Conservation (phyloP, 306 rosid species). For the Pterocarpus macrocarpus region DNA sequence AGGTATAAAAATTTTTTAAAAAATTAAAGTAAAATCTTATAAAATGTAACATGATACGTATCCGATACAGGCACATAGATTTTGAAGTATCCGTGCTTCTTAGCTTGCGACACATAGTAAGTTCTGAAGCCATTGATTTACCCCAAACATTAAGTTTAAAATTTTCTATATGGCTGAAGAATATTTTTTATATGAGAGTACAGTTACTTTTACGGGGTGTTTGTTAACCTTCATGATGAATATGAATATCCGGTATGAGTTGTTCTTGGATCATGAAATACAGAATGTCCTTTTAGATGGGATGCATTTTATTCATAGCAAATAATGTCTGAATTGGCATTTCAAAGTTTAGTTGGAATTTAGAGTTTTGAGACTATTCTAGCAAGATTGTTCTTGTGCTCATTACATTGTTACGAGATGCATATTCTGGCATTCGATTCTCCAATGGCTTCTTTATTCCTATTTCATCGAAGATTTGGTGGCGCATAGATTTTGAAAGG, state of each 20-base stretch:
- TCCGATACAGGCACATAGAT: too few species aligned
- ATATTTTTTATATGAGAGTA: neutral
- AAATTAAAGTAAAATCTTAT: too few species aligned
- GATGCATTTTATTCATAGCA: neutral
- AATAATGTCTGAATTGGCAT: slow-evolving; percentile 21
- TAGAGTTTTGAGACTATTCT: slow-evolving; percentile 21
- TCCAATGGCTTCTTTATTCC: slow-evolving; percentile 12
- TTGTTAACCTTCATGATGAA: neutral
- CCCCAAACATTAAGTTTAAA: neutral
- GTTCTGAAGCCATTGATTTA: slow-evolving; percentile 12
- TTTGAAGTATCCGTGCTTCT: neutral
- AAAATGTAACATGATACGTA: too few species aligned
- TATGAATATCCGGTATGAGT: neutral
- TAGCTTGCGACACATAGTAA: neutral
- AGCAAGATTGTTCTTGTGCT: slow-evolving; percentile 26
- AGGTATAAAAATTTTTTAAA: too few species aligned
- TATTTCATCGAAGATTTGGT: slow-evolving; percentile 32
- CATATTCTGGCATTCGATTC: slow-evolving; percentile 15
- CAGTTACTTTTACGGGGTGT: neutral
- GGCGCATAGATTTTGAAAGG: slow-evolving; percentile 30
- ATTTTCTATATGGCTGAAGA: neutral
- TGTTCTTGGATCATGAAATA: neutral
- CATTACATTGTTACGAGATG: slow-evolving; percentile 26
- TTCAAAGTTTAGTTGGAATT: slow-evolving; percentile 27
- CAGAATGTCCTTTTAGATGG: neutral